phyloP scores from a whole-genome alignment of 1,139 yeast genomes.

The Candida tetrigidarum region DNA sequence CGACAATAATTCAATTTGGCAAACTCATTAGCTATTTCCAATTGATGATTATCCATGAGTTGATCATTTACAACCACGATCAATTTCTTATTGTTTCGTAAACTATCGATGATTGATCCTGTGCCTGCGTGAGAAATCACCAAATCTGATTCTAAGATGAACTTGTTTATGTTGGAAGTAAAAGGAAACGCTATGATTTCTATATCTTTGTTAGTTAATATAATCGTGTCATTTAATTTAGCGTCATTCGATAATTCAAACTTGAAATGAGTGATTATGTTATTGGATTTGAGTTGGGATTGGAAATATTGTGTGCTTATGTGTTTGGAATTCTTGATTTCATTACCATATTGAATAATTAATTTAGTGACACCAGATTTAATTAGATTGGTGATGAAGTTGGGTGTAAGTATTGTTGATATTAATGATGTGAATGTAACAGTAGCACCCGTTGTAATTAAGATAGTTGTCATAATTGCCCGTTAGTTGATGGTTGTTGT shows the following conservation, averaged over 20 bases:
- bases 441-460: conserved; percentile 77
- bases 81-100: conserved; percentile 58
- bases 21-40: conserved; percentile 71
- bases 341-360: conserved; percentile 74
- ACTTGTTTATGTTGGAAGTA: conserved; percentile 41
- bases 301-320: conserved; percentile 30
- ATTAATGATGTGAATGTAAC: conserved; percentile 71
- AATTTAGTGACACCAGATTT: conserved; percentile 42
- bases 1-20: conserved; percentile 25
- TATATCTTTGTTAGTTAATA: conserved; percentile 7
- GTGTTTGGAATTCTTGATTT: conserved; percentile 29
- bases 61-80: conserved; percentile 71
- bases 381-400: conserved; percentile 39
- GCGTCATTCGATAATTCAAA: conserved; percentile 10
- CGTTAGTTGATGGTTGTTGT: background rate
- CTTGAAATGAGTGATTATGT: conserved; percentile 16
- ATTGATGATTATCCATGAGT: conserved; percentile 88
- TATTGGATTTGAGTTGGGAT: conserved; percentile 17
- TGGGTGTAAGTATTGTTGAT: conserved; percentile 33
- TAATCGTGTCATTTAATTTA: no score
- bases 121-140: conserved; percentile 94
- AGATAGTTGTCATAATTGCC: conserved; percentile 14
- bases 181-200: conserved; percentile 52
- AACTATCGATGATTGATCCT: conserved; percentile 84
- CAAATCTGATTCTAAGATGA: no score